Evolutionary conservation across 1,284 basidiomycete species (phyloP).

Genomic region (Porogramme epimiltina): DNA sequence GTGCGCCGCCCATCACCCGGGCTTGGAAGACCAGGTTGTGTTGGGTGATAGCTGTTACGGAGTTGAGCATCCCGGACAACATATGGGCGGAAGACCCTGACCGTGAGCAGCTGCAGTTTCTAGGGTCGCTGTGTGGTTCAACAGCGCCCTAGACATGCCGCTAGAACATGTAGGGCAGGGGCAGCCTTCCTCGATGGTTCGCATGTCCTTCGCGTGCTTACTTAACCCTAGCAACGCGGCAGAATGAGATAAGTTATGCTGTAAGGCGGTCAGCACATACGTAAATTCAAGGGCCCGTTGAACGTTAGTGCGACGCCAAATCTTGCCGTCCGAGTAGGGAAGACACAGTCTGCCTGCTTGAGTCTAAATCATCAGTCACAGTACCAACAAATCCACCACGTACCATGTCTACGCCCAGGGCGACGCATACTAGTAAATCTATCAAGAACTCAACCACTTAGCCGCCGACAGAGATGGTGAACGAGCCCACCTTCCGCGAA

Average conservation of each 20-base stretch:
- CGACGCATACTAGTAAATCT: conserved; percentile 87
- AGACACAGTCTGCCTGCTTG: conserved; percentile 81
- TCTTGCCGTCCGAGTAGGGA: conserved; percentile 84
- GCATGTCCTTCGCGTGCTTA: conserved; percentile 69
- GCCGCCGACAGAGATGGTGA: background rate
- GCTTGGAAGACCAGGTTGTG: conserved; percentile 85
- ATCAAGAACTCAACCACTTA: background rate
- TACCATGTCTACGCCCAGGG: conserved; percentile 89
- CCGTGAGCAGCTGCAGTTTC: conserved; percentile 84
- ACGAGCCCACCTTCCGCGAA: conserved; percentile 81
- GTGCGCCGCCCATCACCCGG: conserved; percentile 75
- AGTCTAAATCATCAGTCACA: background rate
- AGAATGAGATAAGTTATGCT: background rate
- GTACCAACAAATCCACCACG: conserved; percentile 9
- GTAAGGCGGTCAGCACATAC: conserved; percentile 36
- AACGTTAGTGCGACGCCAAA: conserved; percentile 86
- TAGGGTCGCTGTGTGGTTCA: conserved; percentile 73
- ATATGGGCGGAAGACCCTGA: conserved; percentile 31
- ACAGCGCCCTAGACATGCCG: conserved; percentile 65
- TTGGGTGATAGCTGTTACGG: conserved; percentile 64
- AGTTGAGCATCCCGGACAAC: background rate
- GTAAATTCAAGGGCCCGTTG: conserved; percentile 76
- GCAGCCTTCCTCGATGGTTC: conserved; percentile 71
- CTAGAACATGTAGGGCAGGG: conserved; percentile 78
- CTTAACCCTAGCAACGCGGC: conserved; percentile 49